Evolutionary conservation across 192 early-diverging fungal genomes (phyloP), one percentile per base, ranked within the genome.

Genomic region (Haplosporangium gracile): DNA sequence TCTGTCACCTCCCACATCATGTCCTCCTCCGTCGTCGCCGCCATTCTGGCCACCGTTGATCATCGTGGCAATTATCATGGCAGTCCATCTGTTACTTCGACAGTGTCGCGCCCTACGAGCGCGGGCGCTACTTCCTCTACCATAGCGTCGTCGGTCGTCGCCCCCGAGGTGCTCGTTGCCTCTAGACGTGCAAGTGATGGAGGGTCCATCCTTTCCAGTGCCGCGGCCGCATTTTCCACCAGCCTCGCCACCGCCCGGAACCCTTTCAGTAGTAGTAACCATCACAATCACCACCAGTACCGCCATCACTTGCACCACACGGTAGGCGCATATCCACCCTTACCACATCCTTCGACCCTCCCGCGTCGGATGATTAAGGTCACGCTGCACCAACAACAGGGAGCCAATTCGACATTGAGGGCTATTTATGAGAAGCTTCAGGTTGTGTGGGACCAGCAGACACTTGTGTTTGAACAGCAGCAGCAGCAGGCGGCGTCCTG

Each of bases 351-450:
- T 13, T 77, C 72, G 13, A 71, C 78, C 5, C 42, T 76, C 36
- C 51, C 60, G 26, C 42, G 68, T 7, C 51, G 72, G 10, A 71
- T 36, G 4, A 79, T 80, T 39, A 81, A 81, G 65, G 84, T 81
- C 75, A 86, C 84, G 16, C 24, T 86, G 38, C 75, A 86, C 47
- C 84, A 86, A 22, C 84, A 86, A 47, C 84, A 86, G 13, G 84
- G 84, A 0, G 84, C 84, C 18, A 86, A 86, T 38, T 86, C 84
- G 38, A 86, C 84, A 0, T 22, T 86, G 32, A 80, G 68, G 39
- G 69, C 77, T 24, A 81, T 86, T 34, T 78, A 78, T 55, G 78
- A 80, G 6, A 65, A 75, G 39, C 36, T 86, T 6, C 60, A 49
- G 26, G 39, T 20, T 5, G 71, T 42, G 1, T 86, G 84, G 84